phyloP scores from a whole-genome alignment of 2,329 filamentous ascomycete genomes.

The Karstenula rhodostoma region DNA sequence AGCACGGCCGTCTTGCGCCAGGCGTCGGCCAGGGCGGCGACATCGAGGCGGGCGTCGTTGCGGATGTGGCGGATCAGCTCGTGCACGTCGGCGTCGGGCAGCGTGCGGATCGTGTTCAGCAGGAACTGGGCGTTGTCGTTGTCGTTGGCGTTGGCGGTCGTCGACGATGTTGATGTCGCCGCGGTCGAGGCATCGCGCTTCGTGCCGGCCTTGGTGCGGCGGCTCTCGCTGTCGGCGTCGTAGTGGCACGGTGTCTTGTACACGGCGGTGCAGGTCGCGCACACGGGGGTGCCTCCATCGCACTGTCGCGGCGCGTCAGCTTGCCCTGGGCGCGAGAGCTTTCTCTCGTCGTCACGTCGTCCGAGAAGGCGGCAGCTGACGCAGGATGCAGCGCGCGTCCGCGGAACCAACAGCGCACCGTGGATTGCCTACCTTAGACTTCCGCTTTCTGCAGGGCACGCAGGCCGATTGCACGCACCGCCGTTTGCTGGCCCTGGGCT shows the following conservation, averaged over 20 bases:
- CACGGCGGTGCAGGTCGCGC: conserved; percentile 60
- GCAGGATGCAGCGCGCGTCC: conserved; percentile 13
- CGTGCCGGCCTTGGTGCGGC: conserved; percentile 50
- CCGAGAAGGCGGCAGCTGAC: not conserved
- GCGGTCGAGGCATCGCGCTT: conserved; percentile 41
- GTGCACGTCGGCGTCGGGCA: conserved; percentile 56
- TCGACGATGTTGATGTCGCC: conserved; percentile 15
- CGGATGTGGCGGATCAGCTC: conserved; percentile 55
- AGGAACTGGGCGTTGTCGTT: conserved; percentile 47
- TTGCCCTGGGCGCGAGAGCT: not conserved
- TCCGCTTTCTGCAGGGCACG: conserved; percentile 60
- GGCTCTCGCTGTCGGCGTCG: conserved; percentile 58
- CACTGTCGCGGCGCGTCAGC: conserved; percentile 50
- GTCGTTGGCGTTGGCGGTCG: conserved; percentile 4
- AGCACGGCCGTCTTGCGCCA: conserved; percentile 51
- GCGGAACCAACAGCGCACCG: conserved; percentile 2
- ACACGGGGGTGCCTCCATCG: conserved; percentile 58
- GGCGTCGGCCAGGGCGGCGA: conserved; percentile 50
- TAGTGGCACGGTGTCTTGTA: conserved; percentile 61
- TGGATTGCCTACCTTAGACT: conserved; percentile 54
- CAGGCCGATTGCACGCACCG: conserved; percentile 53
- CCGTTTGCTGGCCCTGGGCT: conserved; percentile 42
- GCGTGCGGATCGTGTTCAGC: conserved; percentile 52
- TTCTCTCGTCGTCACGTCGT: not conserved
- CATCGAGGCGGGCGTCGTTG: conserved; percentile 50